Conservation (phyloP, 805 yeast species). For the Kodamaea sagamina region DNA sequence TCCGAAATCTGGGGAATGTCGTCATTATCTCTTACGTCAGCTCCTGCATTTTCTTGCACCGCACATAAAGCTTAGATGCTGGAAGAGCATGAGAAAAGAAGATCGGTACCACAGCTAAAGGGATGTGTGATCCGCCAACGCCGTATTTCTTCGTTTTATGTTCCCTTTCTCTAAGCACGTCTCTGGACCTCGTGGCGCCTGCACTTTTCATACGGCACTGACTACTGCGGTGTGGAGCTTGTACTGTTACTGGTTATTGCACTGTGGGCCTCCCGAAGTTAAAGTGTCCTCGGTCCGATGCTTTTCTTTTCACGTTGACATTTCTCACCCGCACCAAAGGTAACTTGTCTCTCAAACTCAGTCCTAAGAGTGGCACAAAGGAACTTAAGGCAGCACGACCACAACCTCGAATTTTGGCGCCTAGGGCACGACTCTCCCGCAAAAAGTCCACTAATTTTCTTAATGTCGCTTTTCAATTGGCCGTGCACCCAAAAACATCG, state of each 20-base stretch:
- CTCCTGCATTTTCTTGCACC: no score
- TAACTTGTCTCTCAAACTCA: not conserved
- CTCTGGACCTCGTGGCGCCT: no score
- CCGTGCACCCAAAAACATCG: conserved; percentile 8
- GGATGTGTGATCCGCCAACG: no score
- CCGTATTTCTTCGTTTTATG: no score
- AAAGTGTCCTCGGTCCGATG: no score
- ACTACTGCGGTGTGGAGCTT: no score
- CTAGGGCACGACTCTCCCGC: not conserved
- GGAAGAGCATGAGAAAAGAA: no score
- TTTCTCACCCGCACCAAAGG: conserved; percentile 10
- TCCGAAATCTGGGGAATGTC: conserved; percentile 22
- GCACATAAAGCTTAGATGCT: not conserved
- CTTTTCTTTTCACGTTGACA: conserved; percentile 5
- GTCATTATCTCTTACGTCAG: no score
- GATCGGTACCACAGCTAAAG: no score
- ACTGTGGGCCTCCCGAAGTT: no score
- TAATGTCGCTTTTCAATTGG: conserved; percentile 5
- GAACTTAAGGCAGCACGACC: not conserved
- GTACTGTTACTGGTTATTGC: conserved; percentile 1
- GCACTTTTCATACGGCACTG: no score
- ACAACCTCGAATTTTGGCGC: not conserved
- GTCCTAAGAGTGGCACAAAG: conserved; percentile 1
- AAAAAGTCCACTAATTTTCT: not conserved
- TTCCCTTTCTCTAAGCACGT: no score